Base-by-base conservation (phyloP, 2,329 filamentous ascomycete species). In the Mycogone perniciosa region DNA sequence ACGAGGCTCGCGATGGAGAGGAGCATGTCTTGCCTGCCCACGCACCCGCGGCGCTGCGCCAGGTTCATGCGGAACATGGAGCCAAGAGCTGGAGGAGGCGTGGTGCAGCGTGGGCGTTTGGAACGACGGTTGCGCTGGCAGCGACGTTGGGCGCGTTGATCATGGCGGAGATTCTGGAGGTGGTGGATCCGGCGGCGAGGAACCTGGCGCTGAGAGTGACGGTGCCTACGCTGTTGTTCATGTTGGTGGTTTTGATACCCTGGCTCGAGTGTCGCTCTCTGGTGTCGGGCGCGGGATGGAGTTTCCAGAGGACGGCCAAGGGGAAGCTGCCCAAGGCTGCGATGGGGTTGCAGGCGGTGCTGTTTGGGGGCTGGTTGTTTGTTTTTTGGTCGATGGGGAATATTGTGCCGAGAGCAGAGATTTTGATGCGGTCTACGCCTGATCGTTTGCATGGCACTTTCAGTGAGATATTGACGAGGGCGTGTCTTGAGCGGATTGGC, bases 111-210 rank as follows among this genome's bases (percentile, higher is more conserved):
- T 69, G 78, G 51, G 82, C 86, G 1, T 95, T 95, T 66, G 84
- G 87, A 6, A 78, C 82, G 1, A 95, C 88, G 7, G 80, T 93
- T 34, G 88, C 82, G 1, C 76, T 95, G 7, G 86, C 89, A 5
- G 79, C 85, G 35, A 87, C 92, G 1, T 74, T 95, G 42, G 88
- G 84, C 3, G 85, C 91, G 67, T 71, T 95, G 57, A 87, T 95
- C 42, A 76, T 95, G 7, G 89, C 88, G 60, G 89, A 95, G 68
- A 88, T 95, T 40, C 83, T 87, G 29, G 88, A 89, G 61, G 76
- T 86, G 5, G 76, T 89, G n/a, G 79, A 85, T 56, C 76, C 82
- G 6, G 73, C 74, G 31, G 88, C 87, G 9, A 76, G 89, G 53
- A 79, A 78, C 26, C 64, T 86, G 30, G 88, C 85, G 26, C 73